phyloP scores from a whole-genome alignment of 2,329 filamentous ascomycete genomes.

The Fusarium setosum region DNA sequence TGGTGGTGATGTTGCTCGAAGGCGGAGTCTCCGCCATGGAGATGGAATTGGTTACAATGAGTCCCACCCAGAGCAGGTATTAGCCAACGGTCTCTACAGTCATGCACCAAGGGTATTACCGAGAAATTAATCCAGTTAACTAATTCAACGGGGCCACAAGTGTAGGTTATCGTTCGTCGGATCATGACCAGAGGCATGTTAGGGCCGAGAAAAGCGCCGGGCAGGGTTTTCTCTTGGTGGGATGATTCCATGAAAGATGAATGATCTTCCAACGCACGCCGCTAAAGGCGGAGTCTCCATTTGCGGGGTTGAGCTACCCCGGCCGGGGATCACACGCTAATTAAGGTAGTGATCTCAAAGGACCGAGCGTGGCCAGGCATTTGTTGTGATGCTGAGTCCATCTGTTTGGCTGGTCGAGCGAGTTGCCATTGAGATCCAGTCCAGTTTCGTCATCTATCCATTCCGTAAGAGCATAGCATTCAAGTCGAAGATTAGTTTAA shows the following conservation, averaged over 20 bases:
- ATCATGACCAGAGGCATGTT: not conserved
- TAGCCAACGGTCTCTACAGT: not conserved
- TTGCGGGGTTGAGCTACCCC: conserved; percentile 20
- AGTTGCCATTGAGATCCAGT: too few species aligned
- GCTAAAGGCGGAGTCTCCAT: conserved; percentile 5
- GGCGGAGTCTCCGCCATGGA: conserved; percentile 27
- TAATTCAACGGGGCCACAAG: too few species aligned
- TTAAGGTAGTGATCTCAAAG: too few species aligned
- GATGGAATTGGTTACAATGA: not conserved
- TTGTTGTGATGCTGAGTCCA: too few species aligned
- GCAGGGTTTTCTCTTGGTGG: conserved; percentile 10
- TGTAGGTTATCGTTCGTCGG: too few species aligned
- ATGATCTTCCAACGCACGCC: not conserved
- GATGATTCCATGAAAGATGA: conserved; percentile 11
- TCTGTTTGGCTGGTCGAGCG: too few species aligned
- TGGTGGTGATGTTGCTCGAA: not conserved
- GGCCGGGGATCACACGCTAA: not conserved
- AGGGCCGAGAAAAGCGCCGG: conserved; percentile 36
- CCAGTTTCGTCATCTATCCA: too few species aligned
- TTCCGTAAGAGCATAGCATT: too few species aligned
- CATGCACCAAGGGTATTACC: too few species aligned
- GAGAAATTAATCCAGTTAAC: too few species aligned
- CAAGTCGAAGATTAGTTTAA: too few species aligned
- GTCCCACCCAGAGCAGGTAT: not conserved
- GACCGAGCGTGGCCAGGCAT: too few species aligned